These are phyloP conservation scores for Curvularia hawaiiensis DNA, from an alignment of 2,329 filamentous ascomycete species.

Conservation along the genomic window DNA sequence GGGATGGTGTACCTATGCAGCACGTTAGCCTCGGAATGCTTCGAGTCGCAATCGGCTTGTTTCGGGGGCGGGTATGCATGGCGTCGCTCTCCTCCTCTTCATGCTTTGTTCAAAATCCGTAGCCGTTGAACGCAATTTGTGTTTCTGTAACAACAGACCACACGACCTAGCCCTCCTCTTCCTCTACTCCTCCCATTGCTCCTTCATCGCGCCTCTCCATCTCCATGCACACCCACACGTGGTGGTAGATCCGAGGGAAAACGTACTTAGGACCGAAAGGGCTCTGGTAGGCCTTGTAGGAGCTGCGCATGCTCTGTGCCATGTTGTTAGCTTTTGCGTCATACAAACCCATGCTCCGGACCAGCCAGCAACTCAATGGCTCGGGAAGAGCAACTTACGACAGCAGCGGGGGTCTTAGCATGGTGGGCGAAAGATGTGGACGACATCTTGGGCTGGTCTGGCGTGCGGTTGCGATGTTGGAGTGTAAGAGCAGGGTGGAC, in stretches of 20 bases:
- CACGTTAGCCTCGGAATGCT: conserved; percentile 21
- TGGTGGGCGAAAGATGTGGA: conserved; percentile 24
- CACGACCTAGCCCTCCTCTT: conserved; percentile 1
- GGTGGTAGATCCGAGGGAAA: conserved; percentile 14
- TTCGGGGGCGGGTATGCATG: neutral
- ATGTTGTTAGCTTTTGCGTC: conserved; percentile 24
- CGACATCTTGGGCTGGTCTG: conserved; percentile 25
- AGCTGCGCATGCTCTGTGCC: conserved; percentile 39
- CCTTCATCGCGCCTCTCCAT: neutral
- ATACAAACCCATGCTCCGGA: neutral
- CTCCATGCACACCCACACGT: neutral
- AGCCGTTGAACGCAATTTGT: neutral
- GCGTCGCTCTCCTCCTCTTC: neutral
- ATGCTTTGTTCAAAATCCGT: neutral
- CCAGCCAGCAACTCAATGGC: conserved; percentile 1
- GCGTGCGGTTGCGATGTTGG: conserved; percentile 20
- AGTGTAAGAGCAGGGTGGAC: conserved; percentile 12
- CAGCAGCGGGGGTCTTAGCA: conserved; percentile 36
- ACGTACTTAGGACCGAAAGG: conserved; percentile 64
- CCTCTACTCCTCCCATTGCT: neutral
- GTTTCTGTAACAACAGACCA: neutral
- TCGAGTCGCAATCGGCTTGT: neutral
- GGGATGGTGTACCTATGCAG: conserved; percentile 57
- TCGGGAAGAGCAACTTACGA: conserved; percentile 26
- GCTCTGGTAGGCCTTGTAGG: conserved; percentile 59